Conservation (phyloP, 495 filamentous ascomycete species). For the Podospora pseudocomata region DNA sequence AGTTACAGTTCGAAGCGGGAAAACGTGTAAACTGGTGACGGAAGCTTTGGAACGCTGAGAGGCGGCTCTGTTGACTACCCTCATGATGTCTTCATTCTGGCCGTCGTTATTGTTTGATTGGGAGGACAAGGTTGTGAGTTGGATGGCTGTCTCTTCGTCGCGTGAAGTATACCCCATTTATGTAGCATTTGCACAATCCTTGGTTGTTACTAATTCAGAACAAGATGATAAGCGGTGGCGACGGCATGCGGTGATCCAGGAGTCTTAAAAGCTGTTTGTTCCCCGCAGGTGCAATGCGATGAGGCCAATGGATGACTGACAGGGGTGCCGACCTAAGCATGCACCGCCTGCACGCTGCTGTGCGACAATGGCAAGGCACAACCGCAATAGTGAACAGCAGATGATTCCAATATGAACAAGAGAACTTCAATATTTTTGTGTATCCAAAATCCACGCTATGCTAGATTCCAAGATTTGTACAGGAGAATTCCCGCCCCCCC, state of each 20-base stretch:
- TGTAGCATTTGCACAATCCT: too few species aligned
- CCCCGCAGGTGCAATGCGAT: not conserved
- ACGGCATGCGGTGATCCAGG: not conserved
- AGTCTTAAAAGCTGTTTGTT: not conserved
- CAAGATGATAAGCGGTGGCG: not conserved
- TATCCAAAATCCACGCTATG: not conserved
- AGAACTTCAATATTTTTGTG: not conserved
- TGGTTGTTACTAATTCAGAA: not conserved
- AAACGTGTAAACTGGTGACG: not conserved
- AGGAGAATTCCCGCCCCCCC: not conserved
- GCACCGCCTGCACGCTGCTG: not conserved
- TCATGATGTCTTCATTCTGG: not conserved
- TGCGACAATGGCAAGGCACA: not conserved
- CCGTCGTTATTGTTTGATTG: not conserved
- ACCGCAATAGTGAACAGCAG: not conserved
- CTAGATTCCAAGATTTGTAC: not conserved
- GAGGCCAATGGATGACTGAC: not conserved
- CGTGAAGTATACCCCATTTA: not conserved
- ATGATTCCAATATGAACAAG: not conserved
- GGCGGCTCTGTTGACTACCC: not conserved
- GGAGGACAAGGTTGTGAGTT: not conserved
- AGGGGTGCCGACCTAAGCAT: not conserved
- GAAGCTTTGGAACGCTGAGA: not conserved
- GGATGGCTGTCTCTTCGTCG: not conserved
- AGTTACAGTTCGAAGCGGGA: not conserved